phyloP scores from a whole-genome alignment of 768 basidiomycete genomes.

The Panellus pusillus region DNA sequence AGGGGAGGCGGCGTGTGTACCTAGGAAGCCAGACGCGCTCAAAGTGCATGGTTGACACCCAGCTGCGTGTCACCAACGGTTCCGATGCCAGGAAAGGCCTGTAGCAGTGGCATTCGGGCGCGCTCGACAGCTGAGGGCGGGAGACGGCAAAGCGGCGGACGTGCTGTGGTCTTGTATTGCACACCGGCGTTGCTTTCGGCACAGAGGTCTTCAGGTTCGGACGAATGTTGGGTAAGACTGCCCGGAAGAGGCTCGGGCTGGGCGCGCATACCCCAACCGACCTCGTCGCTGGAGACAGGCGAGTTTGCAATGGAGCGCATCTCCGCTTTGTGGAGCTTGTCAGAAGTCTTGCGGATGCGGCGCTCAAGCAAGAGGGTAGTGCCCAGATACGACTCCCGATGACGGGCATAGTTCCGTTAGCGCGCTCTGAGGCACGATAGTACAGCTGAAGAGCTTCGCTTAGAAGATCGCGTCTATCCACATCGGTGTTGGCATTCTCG shows the following conservation, averaged over 20 bases:
- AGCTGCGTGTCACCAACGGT: not conserved
- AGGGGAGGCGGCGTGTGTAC: too few species aligned
- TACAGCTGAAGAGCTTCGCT: constrained; percentile 10
- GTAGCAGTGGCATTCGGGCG: constrained; percentile 8
- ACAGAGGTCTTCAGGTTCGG: too few species aligned
- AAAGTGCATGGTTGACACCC: too few species aligned
- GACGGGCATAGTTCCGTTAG: constrained; percentile 1
- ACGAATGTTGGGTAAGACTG: too few species aligned
- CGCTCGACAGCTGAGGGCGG: constrained; percentile 7
- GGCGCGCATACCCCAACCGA: constrained; percentile 1
- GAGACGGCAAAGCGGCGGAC: constrained; percentile 1
- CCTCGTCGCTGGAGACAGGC: not conserved
- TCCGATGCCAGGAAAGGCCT: constrained; percentile 12
- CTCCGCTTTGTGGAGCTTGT: not conserved
- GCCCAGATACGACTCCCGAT: constrained; percentile 7
- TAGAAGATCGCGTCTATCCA: not conserved
- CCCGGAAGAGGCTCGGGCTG: not conserved
- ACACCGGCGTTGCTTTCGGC: not conserved
- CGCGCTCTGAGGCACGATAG: not conserved
- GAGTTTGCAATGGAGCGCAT: not conserved
- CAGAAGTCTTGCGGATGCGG: not conserved
- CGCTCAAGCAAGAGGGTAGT: constrained; percentile 1
- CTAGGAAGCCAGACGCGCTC: too few species aligned
- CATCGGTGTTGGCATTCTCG: not conserved
- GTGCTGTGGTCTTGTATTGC: constrained; percentile 1